phyloP scores from a whole-genome alignment of 2,329 filamentous ascomycete genomes.

The Scedosporium minutisporum region DNA sequence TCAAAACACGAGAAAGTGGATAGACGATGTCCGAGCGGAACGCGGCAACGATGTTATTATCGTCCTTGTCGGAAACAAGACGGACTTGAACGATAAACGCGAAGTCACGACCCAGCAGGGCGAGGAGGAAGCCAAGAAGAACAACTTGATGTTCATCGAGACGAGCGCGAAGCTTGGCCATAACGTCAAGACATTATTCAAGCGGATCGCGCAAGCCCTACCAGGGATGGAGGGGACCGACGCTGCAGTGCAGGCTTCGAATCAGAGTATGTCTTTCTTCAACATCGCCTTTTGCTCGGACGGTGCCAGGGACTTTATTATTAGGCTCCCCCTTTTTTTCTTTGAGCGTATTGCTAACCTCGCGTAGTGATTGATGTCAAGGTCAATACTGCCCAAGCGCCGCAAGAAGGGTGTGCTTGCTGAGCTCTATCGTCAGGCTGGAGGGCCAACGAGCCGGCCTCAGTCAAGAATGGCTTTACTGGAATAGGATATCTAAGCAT shows the following conservation, averaged over 20 bases:
- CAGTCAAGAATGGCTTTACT: not conserved
- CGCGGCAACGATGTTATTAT: conserved; percentile 98
- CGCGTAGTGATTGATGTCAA: conserved; percentile 81
- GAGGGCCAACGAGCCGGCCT: not conserved
- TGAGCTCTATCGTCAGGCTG: conserved; percentile 18
- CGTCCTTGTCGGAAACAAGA: conserved; percentile 97
- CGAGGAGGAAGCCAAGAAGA: conserved; percentile 96
- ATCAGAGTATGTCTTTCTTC: conserved; percentile 57
- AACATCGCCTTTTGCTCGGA: not conserved
- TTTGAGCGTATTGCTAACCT: conserved; percentile 15
- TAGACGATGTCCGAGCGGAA: conserved; percentile 94
- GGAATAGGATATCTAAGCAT: conserved; percentile 8
- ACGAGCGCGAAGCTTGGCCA: conserved; percentile 96
- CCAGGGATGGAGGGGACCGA: conserved; percentile 95
- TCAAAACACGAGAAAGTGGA: conserved; percentile 98
- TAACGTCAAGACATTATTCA: conserved; percentile 96
- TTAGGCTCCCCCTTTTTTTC: not conserved
- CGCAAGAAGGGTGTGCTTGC: conserved; percentile 66
- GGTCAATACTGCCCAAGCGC: conserved; percentile 60
- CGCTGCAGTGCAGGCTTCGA: conserved; percentile 59
- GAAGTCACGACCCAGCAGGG: conserved; percentile 95
- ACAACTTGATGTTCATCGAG: conserved; percentile 98
- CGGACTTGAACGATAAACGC: conserved; percentile 94
- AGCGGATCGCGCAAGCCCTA: conserved; percentile 93
- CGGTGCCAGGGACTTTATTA: not conserved